Evolutionary conservation across 345 rosid species (phyloP).

Genomic region (Populus alba): DNA sequence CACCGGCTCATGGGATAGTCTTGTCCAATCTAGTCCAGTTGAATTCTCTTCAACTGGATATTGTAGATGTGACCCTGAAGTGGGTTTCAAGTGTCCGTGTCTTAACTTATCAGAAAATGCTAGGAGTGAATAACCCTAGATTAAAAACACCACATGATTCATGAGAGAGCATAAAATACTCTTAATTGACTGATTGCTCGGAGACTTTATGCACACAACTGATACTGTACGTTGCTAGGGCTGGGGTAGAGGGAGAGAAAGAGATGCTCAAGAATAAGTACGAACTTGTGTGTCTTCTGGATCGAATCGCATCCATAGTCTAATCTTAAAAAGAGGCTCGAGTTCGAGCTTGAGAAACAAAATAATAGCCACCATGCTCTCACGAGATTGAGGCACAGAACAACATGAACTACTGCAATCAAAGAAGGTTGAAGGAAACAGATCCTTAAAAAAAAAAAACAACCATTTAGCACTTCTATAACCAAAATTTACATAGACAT

Average conservation of each 20-base stretch:
- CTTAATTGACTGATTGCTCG: background rate
- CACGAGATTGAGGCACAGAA: background rate
- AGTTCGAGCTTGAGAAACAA: background rate
- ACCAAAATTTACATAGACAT: slow-evolving; percentile 21
- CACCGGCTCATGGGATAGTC: background rate
- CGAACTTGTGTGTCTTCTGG: background rate
- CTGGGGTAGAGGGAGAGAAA: background rate
- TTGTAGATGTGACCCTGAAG: too few relatives aligned
- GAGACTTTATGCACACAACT: too few relatives aligned
- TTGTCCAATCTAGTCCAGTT: background rate
- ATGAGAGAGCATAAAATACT: background rate
- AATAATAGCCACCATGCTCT: background rate
- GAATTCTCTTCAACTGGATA: background rate
- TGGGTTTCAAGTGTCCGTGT: background rate
- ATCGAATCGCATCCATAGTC: background rate
- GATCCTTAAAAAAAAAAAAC: background rate
- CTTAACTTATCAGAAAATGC: background rate
- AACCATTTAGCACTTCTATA: background rate
- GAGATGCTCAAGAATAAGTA: background rate
- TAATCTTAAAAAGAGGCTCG: too few relatives aligned
- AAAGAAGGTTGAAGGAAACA: background rate
- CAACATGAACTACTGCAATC: background rate
- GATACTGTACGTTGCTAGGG: background rate
- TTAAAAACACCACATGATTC: background rate
- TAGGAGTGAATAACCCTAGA: background rate